Base-by-base conservation (phyloP, 495 filamentous ascomycete species). In the Trichoderma erinaceum region DNA sequence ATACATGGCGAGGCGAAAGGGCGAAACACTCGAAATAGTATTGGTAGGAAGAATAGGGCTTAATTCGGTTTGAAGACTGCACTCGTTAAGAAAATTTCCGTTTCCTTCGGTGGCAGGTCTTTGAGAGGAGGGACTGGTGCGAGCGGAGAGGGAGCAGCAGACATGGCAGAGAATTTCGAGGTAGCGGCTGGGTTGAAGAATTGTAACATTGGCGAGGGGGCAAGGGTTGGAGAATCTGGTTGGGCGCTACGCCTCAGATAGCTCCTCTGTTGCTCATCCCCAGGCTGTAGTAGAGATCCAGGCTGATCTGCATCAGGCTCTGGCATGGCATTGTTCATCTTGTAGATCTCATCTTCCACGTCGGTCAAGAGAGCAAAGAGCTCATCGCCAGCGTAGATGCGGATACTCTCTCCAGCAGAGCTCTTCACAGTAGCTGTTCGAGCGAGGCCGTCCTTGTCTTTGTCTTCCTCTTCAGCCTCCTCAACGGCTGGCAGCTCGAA, bases 371-470 rank as follows among this genome's bases (percentile, higher is more conserved):
- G 78, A 0, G 85, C 85, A 69, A 85, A 87, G 12, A 91, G 85
- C 64, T 87, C 85, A 66, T 80, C 80, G 70, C 86, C 87, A 38
- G 87, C 88, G 68, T 89, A 89, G 69, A 90, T 84, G 68, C 84
- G 85, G 69, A 90, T 90, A 66, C 86, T 89, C 73, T 90, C 83
- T 29, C 84, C 85, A 35, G 78, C 75, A 68, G 68, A 68, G 29
- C 77, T 71, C 15, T 79, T 69, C 58, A 75, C 64, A 4, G 69
- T 78, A 67, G 23, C 73, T 23, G 18, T 72, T 29, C 23, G 66
- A 7, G 68, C 67, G 4, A 41, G 35, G 7, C 32, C 21, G 43
- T 64, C 70, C 11, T 73, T 74, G 35, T 77, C 74, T 8, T 73
- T 74, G 35, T 77, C 74, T 67, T 74, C 69, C 10, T 50, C 32